Evolutionary conservation across 225 moss, liverwort and hornwort genomes (phyloP).

Genomic region (Lunularia cruciata): DNA sequence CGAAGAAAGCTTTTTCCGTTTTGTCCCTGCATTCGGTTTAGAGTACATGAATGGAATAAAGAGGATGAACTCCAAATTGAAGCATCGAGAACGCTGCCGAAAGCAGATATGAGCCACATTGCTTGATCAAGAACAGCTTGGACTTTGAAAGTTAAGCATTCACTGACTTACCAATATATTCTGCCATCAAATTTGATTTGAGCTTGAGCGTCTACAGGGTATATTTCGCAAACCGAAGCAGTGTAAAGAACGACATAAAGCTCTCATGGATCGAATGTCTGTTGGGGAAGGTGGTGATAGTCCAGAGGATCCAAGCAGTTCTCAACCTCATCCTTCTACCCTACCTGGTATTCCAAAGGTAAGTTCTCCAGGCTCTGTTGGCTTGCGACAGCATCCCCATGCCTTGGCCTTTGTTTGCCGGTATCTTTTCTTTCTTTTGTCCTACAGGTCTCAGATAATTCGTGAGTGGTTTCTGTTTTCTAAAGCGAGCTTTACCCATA

Average conservation of each 20-base stretch:
- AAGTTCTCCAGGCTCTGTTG: background rate
- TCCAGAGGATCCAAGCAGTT: conserved; percentile 59
- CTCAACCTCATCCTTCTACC: conserved; percentile 48
- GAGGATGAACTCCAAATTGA: background rate
- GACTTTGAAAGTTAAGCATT: too few relatives aligned
- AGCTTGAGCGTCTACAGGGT: conserved; percentile 45
- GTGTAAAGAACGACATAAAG: conserved; percentile 70
- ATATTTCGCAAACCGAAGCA: conserved; percentile 75
- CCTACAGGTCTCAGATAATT: too few relatives aligned
- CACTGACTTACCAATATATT: too few relatives aligned
- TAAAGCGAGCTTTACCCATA: too few relatives aligned
- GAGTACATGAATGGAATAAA: background rate
- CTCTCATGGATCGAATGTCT: conserved; percentile 55
- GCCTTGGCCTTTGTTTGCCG: background rate
- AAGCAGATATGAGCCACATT: too few relatives aligned
- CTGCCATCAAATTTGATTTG: too few relatives aligned
- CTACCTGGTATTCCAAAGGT: conserved; percentile 50
- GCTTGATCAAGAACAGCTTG: too few relatives aligned
- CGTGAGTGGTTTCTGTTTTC: too few relatives aligned
- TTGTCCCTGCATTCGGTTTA: too few relatives aligned
- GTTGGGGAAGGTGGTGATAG: conserved; percentile 61
- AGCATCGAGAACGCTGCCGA: too few relatives aligned
- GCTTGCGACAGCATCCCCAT: background rate
- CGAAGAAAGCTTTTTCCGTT: too few relatives aligned
- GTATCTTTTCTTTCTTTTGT: background rate